Evolutionary conservation across 164 flowering plant species (phyloP).

Genomic region (Magnolia changhungtana): DNA sequence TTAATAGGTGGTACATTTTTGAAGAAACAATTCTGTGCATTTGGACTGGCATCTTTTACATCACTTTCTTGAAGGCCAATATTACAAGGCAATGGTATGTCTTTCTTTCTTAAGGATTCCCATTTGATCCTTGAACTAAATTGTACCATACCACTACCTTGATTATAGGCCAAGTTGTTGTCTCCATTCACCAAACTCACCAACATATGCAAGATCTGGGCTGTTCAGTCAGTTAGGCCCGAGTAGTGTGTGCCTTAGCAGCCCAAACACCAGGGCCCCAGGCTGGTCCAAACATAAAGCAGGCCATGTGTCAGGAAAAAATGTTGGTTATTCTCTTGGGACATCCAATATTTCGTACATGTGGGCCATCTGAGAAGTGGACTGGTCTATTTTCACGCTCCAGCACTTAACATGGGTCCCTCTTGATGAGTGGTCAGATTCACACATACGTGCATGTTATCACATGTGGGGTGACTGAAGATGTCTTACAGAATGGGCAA

Average conservation of each 20-base stretch:
- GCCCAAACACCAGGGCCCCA: background rate
- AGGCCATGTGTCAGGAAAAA: background rate
- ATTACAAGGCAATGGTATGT: slow-evolving; percentile 63
- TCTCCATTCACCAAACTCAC: background rate
- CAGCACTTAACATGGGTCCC: background rate
- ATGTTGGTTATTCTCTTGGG: background rate
- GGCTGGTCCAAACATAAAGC: background rate
- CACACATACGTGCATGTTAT: too few relatives aligned
- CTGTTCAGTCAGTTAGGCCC: background rate
- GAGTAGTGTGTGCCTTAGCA: background rate
- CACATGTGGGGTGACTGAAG: too few relatives aligned
- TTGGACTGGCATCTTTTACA: slow-evolving; percentile 83
- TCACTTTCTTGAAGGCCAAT: slow-evolving; percentile 55
- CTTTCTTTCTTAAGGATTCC: background rate
- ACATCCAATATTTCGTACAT: background rate
- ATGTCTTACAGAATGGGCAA: too few relatives aligned
- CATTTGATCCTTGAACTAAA: too few relatives aligned
- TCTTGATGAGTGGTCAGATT: too few relatives aligned
- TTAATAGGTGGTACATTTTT: slow-evolving; percentile 83
- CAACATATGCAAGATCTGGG: background rate
- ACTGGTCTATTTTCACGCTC: background rate
- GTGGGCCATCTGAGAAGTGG: background rate
- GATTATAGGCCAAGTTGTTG: background rate
- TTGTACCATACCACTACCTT: background rate
- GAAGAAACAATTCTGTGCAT: slow-evolving; percentile 82